phyloP scores from a whole-genome alignment of 345 rosid species.

The Arabis alpina region DNA sequence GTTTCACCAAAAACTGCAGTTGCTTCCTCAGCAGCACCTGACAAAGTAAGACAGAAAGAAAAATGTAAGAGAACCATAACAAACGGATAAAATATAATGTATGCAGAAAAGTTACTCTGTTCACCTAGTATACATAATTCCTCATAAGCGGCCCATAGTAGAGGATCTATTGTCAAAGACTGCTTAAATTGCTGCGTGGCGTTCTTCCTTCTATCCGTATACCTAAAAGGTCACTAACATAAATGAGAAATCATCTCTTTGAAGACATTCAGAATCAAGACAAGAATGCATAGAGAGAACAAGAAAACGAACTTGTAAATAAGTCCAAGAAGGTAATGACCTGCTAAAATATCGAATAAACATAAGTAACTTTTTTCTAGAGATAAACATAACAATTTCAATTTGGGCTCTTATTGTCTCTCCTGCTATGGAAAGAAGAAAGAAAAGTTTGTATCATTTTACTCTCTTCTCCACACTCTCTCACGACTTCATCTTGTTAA shows the following conservation, averaged over 20 bases:
- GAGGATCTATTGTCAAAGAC: conserved; percentile 86
- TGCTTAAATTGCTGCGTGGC: conserved; percentile 83
- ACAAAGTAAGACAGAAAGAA: conserved; percentile 10
- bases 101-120: conserved; percentile 31
- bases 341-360: no score
- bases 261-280: conserved; percentile 22
- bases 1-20: conserved; percentile 83
- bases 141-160: conserved; percentile 94
- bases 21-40: conserved; percentile 96
- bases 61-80: conserved; percentile 24
- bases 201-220: conserved; percentile 86
- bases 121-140: conserved; percentile 90
- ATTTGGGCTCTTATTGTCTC: no score
- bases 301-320: conserved; percentile 72
- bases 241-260: conserved; percentile 23
- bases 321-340: conserved; percentile 98
- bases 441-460: no score
- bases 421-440: no score
- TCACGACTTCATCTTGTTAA: no score
- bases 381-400: no score
- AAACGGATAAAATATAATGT: neutral
- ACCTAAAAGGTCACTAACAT: conserved; percentile 54
- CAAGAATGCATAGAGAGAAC: conserved; percentile 16
- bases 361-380: no score
- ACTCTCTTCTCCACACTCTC: no score